Evolutionary conservation across 345 rosid species (phyloP).

Genomic region (Limnanthes douglasii): DNA sequence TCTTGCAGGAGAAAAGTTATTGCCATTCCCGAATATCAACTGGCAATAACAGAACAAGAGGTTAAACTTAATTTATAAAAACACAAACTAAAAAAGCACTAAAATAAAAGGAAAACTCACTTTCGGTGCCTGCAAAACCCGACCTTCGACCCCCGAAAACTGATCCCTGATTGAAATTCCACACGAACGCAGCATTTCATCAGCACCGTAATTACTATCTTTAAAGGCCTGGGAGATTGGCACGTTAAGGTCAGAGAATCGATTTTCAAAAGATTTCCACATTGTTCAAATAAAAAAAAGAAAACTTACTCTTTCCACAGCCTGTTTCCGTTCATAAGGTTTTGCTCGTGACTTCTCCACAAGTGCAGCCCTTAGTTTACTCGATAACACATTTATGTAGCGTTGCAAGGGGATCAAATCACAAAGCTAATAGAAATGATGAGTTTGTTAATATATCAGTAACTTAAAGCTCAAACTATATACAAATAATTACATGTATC

Average conservation of each 20-base stretch:
- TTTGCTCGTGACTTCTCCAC: constrained; percentile 80
- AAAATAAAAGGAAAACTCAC: too few relatives aligned
- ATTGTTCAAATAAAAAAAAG: too few relatives aligned
- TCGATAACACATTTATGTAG: constrained; percentile 60
- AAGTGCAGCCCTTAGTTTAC: constrained; percentile 45
- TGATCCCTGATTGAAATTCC: constrained; percentile 54
- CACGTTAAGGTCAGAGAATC: constrained; percentile 8
- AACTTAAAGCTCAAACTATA: constrained; percentile 1
- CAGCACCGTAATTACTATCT: constrained; percentile 32
- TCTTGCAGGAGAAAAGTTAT: constrained; percentile 41
- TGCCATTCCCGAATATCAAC: constrained; percentile 69
- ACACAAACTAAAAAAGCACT: too few relatives aligned
- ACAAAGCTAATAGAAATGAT: constrained; percentile 84
- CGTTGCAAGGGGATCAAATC: constrained; percentile 76
- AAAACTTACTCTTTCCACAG: constrained; percentile 47
- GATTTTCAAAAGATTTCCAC: constrained; percentile 9
- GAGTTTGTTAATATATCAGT: constrained; percentile 8
- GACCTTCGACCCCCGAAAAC: constrained; percentile 60
- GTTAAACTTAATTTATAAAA: background rate
- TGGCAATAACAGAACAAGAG: constrained; percentile 18
- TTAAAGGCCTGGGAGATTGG: constrained; percentile 47
- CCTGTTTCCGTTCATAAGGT: constrained; percentile 52
- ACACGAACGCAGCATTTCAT: constrained; percentile 47
- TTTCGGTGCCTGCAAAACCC: constrained; percentile 69
- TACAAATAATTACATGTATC: constrained; percentile 6